Conservation (phyloP, 1,139 yeast species). For the Eremothecium sinecaudum region DNA sequence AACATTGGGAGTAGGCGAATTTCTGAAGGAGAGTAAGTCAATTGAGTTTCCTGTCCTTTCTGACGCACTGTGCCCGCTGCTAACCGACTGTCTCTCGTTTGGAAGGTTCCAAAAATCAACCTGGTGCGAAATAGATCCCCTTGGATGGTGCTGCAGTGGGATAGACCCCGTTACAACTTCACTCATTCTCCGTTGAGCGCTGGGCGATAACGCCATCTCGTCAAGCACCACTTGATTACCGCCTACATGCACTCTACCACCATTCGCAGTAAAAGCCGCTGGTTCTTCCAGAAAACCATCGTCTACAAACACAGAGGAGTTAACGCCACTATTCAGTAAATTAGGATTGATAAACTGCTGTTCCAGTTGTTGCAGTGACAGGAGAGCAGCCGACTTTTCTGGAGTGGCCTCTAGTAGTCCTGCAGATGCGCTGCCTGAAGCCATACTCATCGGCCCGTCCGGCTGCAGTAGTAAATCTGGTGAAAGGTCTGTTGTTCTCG, state of each 20-base stretch:
- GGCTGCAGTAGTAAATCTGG: conserved; percentile 5
- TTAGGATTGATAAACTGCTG: conserved; percentile 13
- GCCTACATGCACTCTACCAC: neutral
- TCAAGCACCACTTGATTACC: conserved; percentile 5
- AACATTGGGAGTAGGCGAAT: conserved; percentile 1
- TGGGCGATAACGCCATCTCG: conserved; percentile 7
- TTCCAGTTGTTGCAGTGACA: conserved; percentile 5
- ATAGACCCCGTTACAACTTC: conserved; percentile 16
- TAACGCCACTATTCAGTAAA: conserved; percentile 9
- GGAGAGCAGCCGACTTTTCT: conserved; percentile 1
- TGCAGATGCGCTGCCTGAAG: neutral
- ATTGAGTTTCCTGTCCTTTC: conserved; percentile 3
- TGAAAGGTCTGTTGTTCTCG: conserved; percentile 4
- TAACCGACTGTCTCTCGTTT: conserved; percentile 5
- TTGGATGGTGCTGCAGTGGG: conserved; percentile 12
- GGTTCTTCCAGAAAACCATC: conserved; percentile 4
- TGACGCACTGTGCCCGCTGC: conserved; percentile 7
- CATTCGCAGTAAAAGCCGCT: neutral
- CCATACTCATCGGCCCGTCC: conserved; percentile 1
- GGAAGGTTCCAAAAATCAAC: conserved; percentile 26
- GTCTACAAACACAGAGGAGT: conserved; percentile 7
- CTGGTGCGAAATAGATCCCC: conserved; percentile 26
- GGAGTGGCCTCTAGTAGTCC: conserved; percentile 2
- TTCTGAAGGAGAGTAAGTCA: conserved; percentile 7
- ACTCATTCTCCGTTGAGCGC: conserved; percentile 15